Evolutionary conservation across 1,284 basidiomycete species (phyloP), one percentile per base, ranked within the genome.

Genomic region (Pseudozyma sp.): DNA sequence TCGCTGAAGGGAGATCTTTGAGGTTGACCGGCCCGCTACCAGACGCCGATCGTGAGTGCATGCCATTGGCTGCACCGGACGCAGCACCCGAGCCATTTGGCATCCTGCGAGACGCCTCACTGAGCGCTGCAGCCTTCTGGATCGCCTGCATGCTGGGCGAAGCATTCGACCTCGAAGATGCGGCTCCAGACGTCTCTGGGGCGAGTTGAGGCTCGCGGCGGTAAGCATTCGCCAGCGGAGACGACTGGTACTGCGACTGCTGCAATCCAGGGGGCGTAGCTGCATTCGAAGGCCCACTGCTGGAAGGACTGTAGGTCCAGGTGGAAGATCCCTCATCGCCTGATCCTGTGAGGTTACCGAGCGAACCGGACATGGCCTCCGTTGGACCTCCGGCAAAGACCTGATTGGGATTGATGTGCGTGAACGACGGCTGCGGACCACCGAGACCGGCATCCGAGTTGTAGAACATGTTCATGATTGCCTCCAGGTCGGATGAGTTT

Each of bases 401-500:
- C 47, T 80, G 78, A 45, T 80, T 81, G 30, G 79, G 79, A 44
- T 81, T 78, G 66, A 81, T 73, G 47, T 81, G 79, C n/a, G 79
- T 81, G 50, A 81, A 63, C 14, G 67, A 66, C 0, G 68, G 64
- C 47, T 63, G 65, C 40, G 54, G 68, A n/a, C 70, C 70, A 17
- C 65, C 70, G 9, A 77, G 54, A 9, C 63, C 61, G 3, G 74
- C 78, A 29, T 75, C 78, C 29, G 75, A 75, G 37, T 76, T 79
- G 77, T 81, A 81, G 51, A 80, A 79, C 76, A 81, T 78, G 54
- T 77, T 72, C 76, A 81, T 81, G 64, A 81, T 78, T 17, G 73
- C 73, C 37, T 78, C 72, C 30, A 80, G 51, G 29, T 80, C 77
- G 3, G 70, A 65, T 13, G 67, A 49, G 40, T 63, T 69, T 49